Evolutionary conservation across 495 filamentous ascomycete genomes (phyloP).

Genomic region (Rhizodiscina lignyota): DNA sequence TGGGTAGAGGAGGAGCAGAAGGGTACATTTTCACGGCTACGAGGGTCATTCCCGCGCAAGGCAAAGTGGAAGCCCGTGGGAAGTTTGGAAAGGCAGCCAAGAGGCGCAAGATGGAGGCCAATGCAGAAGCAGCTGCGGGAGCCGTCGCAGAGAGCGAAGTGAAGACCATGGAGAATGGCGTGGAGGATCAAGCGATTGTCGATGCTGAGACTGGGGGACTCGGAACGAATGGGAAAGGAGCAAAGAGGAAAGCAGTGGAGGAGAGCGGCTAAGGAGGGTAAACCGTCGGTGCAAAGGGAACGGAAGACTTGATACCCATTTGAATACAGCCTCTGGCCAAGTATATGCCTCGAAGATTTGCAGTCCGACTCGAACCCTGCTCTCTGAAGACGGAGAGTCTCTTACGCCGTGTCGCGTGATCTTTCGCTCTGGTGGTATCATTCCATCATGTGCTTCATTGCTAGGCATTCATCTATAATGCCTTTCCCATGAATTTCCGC

Average conservation of each 20-base stretch:
- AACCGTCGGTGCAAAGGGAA: too few relatives aligned
- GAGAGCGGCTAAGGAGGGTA: too few relatives aligned
- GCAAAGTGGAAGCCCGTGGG: slow-evolving; percentile 66
- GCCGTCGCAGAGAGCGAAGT: not conserved
- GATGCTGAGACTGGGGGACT: not conserved
- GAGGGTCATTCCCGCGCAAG: slow-evolving; percentile 60
- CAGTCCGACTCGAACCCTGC: too few relatives aligned
- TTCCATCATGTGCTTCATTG: not conserved
- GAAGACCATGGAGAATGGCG: too few relatives aligned
- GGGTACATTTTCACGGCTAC: slow-evolving; percentile 79
- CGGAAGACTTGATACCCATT: too few relatives aligned
- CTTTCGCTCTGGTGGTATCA: not conserved
- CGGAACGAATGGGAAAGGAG: not conserved
- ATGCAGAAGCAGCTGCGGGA: too few relatives aligned
- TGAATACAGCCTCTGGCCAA: too few relatives aligned
- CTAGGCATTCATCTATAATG: slow-evolving; percentile 13
- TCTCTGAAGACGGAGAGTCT: too few relatives aligned
- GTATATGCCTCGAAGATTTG: too few relatives aligned
- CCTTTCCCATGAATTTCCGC: slow-evolving; percentile 97
- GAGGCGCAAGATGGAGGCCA: slow-evolving; percentile 2
- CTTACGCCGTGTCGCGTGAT: too few relatives aligned
- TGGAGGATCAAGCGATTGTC: too few relatives aligned
- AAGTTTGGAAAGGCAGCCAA: slow-evolving; percentile 26
- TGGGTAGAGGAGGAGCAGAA: slow-evolving; percentile 67
- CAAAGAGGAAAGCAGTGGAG: not conserved